Percentiles rank a stretch among this genome's conserved stretches.
These are phyloP conservation scores for Hymenoscyphus fructigenus DNA, from an alignment of 2,329 filamentous ascomycete species.

Conservation along the genomic window DNA sequence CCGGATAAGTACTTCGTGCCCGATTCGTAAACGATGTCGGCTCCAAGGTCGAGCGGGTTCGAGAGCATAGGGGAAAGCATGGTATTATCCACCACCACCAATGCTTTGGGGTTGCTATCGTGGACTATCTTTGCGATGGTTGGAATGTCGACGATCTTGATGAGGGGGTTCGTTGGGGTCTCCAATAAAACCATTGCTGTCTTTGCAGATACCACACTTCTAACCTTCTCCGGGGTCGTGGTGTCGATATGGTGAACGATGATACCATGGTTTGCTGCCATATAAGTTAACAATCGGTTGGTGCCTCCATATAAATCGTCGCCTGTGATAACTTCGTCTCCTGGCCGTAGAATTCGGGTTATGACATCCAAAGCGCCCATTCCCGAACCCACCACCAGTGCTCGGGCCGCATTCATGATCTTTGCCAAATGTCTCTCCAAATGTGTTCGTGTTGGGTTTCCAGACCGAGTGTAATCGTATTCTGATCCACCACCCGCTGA, in stretches of 20 bases:
- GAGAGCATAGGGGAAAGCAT: conserved; percentile 96
- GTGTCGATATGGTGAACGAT: conserved; percentile 96
- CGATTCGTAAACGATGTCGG: conserved; percentile 95
- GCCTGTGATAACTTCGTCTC: conserved; percentile 95
- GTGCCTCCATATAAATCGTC: conserved; percentile 97
- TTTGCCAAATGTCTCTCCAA: conserved; percentile 96
- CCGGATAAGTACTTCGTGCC: conserved; percentile 98
- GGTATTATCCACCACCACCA: conserved; percentile 96
- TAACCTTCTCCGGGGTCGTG: conserved; percentile 71
- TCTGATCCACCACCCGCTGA: conserved; percentile 77
- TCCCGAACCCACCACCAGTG: conserved; percentile 89
- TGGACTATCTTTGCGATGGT: conserved; percentile 76
- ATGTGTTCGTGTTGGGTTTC: conserved; percentile 94
- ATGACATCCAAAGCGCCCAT: conserved; percentile 99
- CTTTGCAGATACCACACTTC: conserved; percentile 68
- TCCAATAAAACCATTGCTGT: conserved; percentile 95
- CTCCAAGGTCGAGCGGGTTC: conserved; percentile 91
- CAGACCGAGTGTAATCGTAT: conserved; percentile 98
- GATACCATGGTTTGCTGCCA: conserved; percentile 86
- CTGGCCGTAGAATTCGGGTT: conserved; percentile 82
- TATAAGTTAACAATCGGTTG: conserved; percentile 88
- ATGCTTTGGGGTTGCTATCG: conserved; percentile 70
- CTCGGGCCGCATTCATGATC: conserved; percentile 94
- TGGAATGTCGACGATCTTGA: conserved; percentile 94
- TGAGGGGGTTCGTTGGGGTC: conserved; percentile 94